Evolutionary conservation across 1,284 basidiomycete species (phyloP), one percentile per base, ranked within the genome.

Genomic region (Pterulicium gracile): DNA sequence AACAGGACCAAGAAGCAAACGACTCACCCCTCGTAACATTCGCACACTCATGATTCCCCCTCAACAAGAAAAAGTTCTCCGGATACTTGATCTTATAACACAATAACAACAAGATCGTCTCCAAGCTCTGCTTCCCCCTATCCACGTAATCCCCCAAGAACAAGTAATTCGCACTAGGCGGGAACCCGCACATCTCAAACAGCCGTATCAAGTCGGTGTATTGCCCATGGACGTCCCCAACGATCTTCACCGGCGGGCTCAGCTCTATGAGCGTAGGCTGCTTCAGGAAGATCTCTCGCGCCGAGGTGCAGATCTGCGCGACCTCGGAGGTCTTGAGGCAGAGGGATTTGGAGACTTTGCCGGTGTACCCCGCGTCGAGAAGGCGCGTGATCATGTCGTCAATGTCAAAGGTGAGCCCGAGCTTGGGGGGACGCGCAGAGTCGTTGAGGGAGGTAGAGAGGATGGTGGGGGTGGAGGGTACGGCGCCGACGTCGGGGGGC

Each of bases 11-110:
- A 32, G 27, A 10, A 32, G 20, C 43, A 41, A 18, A 43, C 4
- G 14, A 57, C 64, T 24, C 55, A 93, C 92, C 92, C 79, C 96
- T 77, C 44, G 95, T 99, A 48, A 99, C 94, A 61, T 97, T 98
- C 41, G 96, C 96, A 61, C 96, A 98, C 69, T 99, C 96, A 67
- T 99, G 96, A 65, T 99, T 99, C 42, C 96, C 96, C 56, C 96
- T 79, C 42, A 99, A 70, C 23, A 99, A 72, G 73, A 98, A 98
- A 70, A 99, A 98, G 72, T 98, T 98, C 70, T 99, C 96, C 2
- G 96, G 96, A 66, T 95, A 99, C 69, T 98, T 98, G 72, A 97
- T 90, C 75, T 99, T 99, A 80, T 98, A 98, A 66, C 94, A 98
- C 27, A 98, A 73, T 24, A 99, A 73, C 42, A 99, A 77, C 22